Base-by-base conservation (phyloP, 306 rosid species). In the Crotalaria pallida region DNA sequence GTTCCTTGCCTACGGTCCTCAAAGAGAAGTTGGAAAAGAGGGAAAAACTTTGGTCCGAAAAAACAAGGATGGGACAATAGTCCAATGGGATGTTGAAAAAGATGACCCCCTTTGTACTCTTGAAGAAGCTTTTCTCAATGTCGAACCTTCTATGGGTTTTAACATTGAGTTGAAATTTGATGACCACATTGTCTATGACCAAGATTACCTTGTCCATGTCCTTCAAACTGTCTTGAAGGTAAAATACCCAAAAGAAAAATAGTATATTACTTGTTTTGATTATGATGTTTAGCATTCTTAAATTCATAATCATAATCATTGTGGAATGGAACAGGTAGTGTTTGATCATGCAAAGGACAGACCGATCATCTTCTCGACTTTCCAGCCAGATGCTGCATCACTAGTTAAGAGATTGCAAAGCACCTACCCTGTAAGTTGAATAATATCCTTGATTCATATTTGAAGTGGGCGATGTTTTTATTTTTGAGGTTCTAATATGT, bases 91-190 rank as follows among this genome's bases (percentile, higher is more conserved):
- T 33, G 96, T 92, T 29, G 92, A 89, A 69, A 77, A 73, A 3
- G 98, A 92, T 79, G 92, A 85, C 7, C 17, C 86, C 13, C 80
- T 84, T 1, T 92, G 96, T 71, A 89, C 98, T 7, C 82, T 92
- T 23, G 81, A 86, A 80, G 96, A 89, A 60, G 91, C 82, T 16
- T 89, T 89, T 43, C 62, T 78, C 57, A 74, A 77, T 12, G 87
- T 89, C 11, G 82, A 77, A 22, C 86, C 73, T 27, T 58, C 89
- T 10, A 0, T 84, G 58, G 98, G 98, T 29, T 92, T 89, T 48
- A 89, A 92, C 58, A 80, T 89, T n/a, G 96, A 92, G 76, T 49
- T 92, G 79, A 92, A 92, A 69, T 89, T 86, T 49, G 96, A 92
- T 43, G 96, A 89, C 65, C 62, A 78, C 57, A 52, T 86, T 7